phyloP scores from a whole-genome alignment of 2,329 filamentous ascomycete species.

The Sporothrix variecibatus region DNA sequence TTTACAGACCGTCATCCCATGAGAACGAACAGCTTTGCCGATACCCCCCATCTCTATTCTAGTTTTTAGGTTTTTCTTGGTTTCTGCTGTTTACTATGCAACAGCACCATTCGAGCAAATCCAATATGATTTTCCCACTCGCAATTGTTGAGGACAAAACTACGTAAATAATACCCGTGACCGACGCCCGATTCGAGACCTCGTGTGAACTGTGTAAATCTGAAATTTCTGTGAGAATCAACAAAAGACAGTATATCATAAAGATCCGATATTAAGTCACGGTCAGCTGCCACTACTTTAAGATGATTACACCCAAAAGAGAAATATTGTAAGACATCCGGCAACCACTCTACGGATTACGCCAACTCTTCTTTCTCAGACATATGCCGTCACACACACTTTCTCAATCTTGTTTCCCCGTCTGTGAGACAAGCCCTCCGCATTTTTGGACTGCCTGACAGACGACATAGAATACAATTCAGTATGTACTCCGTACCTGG shows the following conservation, averaged over 20 bases:
- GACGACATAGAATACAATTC: background rate
- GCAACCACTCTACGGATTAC: background rate
- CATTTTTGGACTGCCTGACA: background rate
- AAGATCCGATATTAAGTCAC: background rate
- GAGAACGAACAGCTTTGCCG: background rate
- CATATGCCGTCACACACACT: slow-evolving; percentile 1
- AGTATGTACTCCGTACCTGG: background rate
- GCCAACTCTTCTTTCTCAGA: background rate
- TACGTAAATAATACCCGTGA: background rate
- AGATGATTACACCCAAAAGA: background rate
- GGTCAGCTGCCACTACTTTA: background rate
- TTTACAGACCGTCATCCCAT: background rate
- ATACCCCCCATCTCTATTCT: slow-evolving; percentile 1
- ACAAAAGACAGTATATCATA: too few species aligned
- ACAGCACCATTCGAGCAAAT: background rate
- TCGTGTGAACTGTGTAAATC: background rate
- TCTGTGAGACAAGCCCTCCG: background rate
- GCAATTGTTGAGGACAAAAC: background rate
- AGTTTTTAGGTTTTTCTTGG: background rate
- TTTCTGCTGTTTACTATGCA: background rate
- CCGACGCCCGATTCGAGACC: background rate
- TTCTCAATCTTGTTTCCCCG: background rate
- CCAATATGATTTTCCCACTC: background rate
- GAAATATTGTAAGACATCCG: background rate
- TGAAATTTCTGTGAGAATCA: background rate